Evolutionary conservation across 163 green algal genomes (phyloP), one percentile per base, ranked within the genome.

Genomic region (Botryococcus braunii): DNA sequence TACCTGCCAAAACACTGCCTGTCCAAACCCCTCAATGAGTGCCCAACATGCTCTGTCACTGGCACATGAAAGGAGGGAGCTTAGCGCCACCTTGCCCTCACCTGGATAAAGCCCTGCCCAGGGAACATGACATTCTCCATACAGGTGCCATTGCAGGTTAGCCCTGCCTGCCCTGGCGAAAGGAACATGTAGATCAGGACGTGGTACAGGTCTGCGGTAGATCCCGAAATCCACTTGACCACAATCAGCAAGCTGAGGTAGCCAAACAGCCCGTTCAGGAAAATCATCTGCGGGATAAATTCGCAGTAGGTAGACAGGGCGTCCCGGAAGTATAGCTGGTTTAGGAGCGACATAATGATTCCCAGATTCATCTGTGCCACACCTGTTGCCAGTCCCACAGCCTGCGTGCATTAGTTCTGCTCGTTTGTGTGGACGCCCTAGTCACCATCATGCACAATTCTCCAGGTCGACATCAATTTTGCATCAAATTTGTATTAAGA

Each of bases 141-240:
- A 68, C 86, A 92, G 69, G 83, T 76, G 32, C 77, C 77, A 64
- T 77, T 62, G 62, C 74, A 83, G 29, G 48, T 41, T 25, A 70
- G 65, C 27, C 84, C 78, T 1, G 77, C 72, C 32, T 82, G 74
- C 29, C 77, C 77, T 9, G 91, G 91, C 9, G 62, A 75, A 2
- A 99, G 88, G 82, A 98, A 99, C 94, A 99, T 98, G 87, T 96
- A 95, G 83, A 99, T 99, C 79, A 99, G 88, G 62, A 96, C 84
- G 73, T 97, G 89, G 81, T 99, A 99, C 38, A 99, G 86, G 80
- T 99, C 94, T 9, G 88, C 88, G 7, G 62, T 86, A 27, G 81
- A 88, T 34, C 90, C 91, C 1, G 70, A 86, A 35, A 88, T 74
- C 93, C 93, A 99, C 81, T 99, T 99, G 81, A 91, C 78, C 29